Percentiles rank a stretch among this genome's conserved stretches.
Conservation (phyloP, 768 basidiomycete genomes). For the Holtermannia corniformis region DNA sequence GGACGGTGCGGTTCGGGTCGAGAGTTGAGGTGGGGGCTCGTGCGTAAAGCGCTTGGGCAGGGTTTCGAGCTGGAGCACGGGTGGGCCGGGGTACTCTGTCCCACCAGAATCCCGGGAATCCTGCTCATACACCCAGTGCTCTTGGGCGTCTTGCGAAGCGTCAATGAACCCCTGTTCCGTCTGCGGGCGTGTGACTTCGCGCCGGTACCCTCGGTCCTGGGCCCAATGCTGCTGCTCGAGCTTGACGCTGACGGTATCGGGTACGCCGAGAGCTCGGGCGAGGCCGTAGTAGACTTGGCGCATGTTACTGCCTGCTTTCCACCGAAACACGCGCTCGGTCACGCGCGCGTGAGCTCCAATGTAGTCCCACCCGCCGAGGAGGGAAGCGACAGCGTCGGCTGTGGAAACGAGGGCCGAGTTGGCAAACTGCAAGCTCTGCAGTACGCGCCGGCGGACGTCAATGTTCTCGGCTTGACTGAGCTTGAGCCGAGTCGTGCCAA, state of each 20-base stretch:
- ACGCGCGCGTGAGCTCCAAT: constrained; percentile 60
- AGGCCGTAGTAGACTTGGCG: constrained; percentile 50
- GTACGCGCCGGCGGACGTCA: constrained; percentile 47
- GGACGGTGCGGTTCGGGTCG: not conserved
- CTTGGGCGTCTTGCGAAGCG: not conserved
- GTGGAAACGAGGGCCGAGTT: constrained; percentile 48
- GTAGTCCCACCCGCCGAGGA: constrained; percentile 47
- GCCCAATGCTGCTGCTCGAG: not conserved
- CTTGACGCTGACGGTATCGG: not conserved
- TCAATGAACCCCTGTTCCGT: not conserved
- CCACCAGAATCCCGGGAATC: not conserved
- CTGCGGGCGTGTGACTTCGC: not conserved
- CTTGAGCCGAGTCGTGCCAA: constrained; percentile 62
- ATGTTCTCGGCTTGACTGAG: constrained; percentile 45
- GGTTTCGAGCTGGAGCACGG: not conserved
- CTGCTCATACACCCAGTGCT: too few relatives aligned
- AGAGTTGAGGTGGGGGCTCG: not conserved
- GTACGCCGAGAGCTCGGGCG: not conserved
- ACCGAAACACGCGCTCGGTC: constrained; percentile 57
- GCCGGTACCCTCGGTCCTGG: not conserved
- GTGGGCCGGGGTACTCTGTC: not conserved
- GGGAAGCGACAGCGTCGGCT: constrained; percentile 46
- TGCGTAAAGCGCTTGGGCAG: not conserved
- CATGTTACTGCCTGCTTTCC: constrained; percentile 44
- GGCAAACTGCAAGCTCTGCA: constrained; percentile 52